Percentiles rank a stretch among this genome's conserved stretches.
phyloP scores from a whole-genome alignment of 345 rosid species.

The Populus nigra region DNA sequence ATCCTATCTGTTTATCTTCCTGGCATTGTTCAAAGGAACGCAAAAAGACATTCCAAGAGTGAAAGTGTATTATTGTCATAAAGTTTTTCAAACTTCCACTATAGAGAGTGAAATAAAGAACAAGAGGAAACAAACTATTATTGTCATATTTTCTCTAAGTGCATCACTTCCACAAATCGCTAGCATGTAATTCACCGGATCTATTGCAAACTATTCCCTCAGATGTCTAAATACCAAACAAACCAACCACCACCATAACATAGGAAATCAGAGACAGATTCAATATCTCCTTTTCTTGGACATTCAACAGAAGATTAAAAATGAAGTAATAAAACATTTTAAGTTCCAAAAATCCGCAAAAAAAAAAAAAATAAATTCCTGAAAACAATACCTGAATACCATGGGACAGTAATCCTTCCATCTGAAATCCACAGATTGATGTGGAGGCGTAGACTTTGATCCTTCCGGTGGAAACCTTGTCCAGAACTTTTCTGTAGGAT shows the following conservation, averaged over 20 bases:
- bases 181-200: slow-evolving; percentile 65
- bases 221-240: slow-evolving; percentile 44
- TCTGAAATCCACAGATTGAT: slow-evolving; percentile 58
- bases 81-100: slow-evolving; percentile 62
- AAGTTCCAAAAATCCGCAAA: background rate
- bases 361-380: background rate
- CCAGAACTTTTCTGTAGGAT: slow-evolving; percentile 74
- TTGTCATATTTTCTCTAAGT: slow-evolving; percentile 36
- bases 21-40: no score
- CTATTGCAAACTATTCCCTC: slow-evolving; percentile 61
- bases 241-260: slow-evolving; percentile 30
- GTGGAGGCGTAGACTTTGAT: slow-evolving; percentile 71
- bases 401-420: slow-evolving; percentile 86
- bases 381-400: slow-evolving; percentile 53
- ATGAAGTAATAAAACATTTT: background rate
- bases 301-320: background rate
- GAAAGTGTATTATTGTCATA: no score
- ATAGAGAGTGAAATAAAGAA: background rate
- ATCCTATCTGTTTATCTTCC: no score
- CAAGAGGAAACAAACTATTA: no score
- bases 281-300: background rate
- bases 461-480: slow-evolving; percentile 74
- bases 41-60: no score
- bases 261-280: slow-evolving; percentile 8
- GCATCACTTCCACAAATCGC: slow-evolving; percentile 71